Evolutionary conservation across 2,329 filamentous ascomycete species (phyloP).

Genomic region (Penicillium sp.): DNA sequence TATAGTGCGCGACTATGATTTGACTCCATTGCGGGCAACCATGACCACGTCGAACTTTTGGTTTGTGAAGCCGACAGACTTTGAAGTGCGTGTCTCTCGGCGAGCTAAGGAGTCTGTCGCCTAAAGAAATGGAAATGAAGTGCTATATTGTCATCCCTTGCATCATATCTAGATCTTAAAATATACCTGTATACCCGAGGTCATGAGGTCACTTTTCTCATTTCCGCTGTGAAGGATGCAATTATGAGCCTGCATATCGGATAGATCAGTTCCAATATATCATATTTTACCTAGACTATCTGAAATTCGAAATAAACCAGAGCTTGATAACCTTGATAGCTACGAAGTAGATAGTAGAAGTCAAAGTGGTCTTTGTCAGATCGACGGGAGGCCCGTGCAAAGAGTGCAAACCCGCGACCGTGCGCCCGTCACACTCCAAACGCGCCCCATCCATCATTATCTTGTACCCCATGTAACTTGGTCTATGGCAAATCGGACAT

Average conservation of each 20-base stretch:
- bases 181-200: not conserved
- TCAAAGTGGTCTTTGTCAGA: not conserved
- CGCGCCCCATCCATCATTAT: slow-evolving; percentile 3
- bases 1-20: slow-evolving; percentile 33
- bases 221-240: not conserved
- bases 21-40: slow-evolving; percentile 13
- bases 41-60: slow-evolving; percentile 44
- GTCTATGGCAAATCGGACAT: not conserved
- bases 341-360: too few species aligned
- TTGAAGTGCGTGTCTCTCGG: slow-evolving; percentile 33
- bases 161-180: not conserved
- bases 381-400: slow-evolving; percentile 4
- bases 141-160: not conserved
- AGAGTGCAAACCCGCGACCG: slow-evolving; percentile 1
- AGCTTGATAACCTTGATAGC: not conserved
- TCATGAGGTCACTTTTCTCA: not conserved
- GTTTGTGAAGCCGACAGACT: slow-evolving; percentile 48
- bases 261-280: not conserved
- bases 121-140: not conserved
- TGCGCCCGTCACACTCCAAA: slow-evolving; percentile 5
- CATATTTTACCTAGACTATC: not conserved
- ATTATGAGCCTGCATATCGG: not conserved
- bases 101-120: not conserved
- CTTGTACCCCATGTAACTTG: slow-evolving; percentile 2
- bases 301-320: not conserved